Conservation (phyloP, 768 basidiomycete species). For the Asterophora lycoperdoides region DNA sequence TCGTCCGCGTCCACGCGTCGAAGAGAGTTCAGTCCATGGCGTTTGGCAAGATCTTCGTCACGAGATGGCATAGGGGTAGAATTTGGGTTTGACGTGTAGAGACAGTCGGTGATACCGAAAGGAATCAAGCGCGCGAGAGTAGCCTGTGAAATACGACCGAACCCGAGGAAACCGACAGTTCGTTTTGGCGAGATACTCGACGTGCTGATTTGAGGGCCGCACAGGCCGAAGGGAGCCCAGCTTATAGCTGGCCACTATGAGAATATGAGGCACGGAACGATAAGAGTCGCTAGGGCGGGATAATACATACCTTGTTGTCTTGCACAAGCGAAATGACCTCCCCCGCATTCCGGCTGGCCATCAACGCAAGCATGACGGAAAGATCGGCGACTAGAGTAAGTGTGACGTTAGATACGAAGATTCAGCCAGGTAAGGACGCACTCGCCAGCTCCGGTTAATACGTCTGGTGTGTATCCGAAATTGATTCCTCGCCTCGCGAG, state of each 20-base stretch:
- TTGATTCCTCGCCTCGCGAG: constrained; percentile 58
- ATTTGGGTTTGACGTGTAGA: constrained; percentile 62
- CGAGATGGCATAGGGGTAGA: constrained; percentile 44
- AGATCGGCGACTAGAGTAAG: constrained; percentile 73
- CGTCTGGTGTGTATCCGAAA: constrained; percentile 91
- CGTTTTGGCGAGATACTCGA: constrained; percentile 44
- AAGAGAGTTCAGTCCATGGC: constrained; percentile 37
- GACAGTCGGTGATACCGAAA: constrained; percentile 72
- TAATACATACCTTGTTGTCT: constrained; percentile 59
- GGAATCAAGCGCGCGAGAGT: constrained; percentile 74
- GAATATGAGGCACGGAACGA: neutral
- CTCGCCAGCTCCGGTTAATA: constrained; percentile 85
- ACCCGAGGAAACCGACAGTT: constrained; percentile 89
- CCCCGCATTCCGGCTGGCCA: constrained; percentile 84
- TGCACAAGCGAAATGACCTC: constrained; percentile 62
- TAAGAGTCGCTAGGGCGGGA: neutral
- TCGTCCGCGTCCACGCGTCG: constrained; percentile 57
- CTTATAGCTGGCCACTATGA: constrained; percentile 71
- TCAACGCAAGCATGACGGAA: constrained; percentile 85
- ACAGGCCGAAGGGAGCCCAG: constrained; percentile 83
- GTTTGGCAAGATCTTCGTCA: constrained; percentile 29
- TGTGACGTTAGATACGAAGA: neutral
- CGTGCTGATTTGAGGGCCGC: constrained; percentile 76
- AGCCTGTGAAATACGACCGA: constrained; percentile 90
- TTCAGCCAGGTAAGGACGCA: neutral